A percentile compares a stretch with the other conserved stretches of the same genome.
These are phyloP conservation scores for Mrakia frigida DNA, from an alignment of 768 basidiomycete species.

Conservation along the genomic window DNA sequence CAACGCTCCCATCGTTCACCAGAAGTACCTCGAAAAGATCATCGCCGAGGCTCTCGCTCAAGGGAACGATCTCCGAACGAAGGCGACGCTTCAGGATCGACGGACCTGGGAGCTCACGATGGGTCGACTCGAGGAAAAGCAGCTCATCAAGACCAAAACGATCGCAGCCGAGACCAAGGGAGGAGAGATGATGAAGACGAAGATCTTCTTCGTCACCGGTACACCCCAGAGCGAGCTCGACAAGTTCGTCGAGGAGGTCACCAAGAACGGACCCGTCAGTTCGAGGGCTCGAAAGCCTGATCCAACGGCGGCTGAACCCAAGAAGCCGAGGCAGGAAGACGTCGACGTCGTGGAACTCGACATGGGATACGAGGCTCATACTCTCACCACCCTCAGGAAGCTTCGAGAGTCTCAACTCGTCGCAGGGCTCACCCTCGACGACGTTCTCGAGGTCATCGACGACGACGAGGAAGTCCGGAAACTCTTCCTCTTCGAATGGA, in stretches of 20 bases:
- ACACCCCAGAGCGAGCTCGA: not conserved
- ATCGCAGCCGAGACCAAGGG: not conserved
- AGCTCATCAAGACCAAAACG: not conserved
- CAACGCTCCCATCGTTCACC: not conserved
- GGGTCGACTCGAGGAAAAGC: constrained; percentile 11
- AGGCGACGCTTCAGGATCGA: constrained; percentile 4
- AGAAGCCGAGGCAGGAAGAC: not conserved
- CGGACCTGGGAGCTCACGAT: constrained; percentile 14
- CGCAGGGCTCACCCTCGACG: not conserved
- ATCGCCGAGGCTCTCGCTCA: constrained; percentile 3
- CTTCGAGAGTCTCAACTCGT: not conserved
- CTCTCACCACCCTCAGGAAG: not conserved
- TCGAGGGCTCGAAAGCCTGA: not conserved
- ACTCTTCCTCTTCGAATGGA: constrained; percentile 12
- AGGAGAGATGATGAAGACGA: constrained; percentile 13
- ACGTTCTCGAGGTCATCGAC: not conserved
- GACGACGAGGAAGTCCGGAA: not conserved
- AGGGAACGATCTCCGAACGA: constrained; percentile 9
- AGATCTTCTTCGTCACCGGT: constrained; percentile 11
- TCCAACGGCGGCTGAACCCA: not conserved
- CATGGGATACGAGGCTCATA: not conserved
- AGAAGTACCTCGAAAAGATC: constrained; percentile 8
- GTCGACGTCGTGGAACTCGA: not conserved
- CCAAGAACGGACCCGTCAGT: not conserved
- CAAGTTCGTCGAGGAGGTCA: not conserved